A percentile compares a stretch with the other conserved stretches of the same genome.
Evolutionary conservation across 139 green algal genomes (phyloP).

Genomic region (Volvox reticuliferus): DNA sequence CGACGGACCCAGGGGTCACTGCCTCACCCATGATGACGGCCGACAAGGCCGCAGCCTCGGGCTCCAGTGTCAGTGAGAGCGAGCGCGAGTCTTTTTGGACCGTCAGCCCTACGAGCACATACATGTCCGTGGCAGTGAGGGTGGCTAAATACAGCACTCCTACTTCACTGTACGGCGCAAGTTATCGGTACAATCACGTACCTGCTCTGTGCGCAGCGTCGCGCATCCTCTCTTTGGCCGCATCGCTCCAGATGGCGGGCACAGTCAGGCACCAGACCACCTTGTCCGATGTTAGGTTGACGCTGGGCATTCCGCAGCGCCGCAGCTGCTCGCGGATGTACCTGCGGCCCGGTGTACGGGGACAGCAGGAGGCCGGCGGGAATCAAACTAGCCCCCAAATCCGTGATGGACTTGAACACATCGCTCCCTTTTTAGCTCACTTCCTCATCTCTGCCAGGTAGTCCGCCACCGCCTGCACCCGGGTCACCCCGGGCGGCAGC

Average conservation of each 20-base stretch:
- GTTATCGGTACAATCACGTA: not conserved
- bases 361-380: not conserved
- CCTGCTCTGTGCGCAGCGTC: slow-evolving; percentile 17
- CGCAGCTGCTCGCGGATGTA: slow-evolving; percentile 21
- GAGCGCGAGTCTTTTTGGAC: not conserved
- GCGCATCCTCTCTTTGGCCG: slow-evolving; percentile 8
- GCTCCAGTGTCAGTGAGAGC: slow-evolving; percentile 15
- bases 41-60: slow-evolving; percentile 31
- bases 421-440: not conserved
- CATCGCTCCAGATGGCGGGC: slow-evolving; percentile 43
- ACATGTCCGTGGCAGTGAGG: not conserved
- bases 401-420: too few species aligned
- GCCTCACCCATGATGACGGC: not conserved
- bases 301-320: not conserved
- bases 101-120: not conserved
- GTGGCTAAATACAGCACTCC: too few species aligned
- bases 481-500: slow-evolving; percentile 11
- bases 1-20: not conserved
- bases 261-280: slow-evolving; percentile 42
- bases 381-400: not conserved
- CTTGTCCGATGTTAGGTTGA: not conserved
- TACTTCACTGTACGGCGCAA: too few species aligned
- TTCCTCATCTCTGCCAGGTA: slow-evolving; percentile 13
- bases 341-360: not conserved
- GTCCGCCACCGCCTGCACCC: slow-evolving; percentile 40